Evolutionary conservation across 1,284 basidiomycete species (phyloP), one percentile per base, ranked within the genome.

Genomic region (Inonotus hispidus): DNA sequence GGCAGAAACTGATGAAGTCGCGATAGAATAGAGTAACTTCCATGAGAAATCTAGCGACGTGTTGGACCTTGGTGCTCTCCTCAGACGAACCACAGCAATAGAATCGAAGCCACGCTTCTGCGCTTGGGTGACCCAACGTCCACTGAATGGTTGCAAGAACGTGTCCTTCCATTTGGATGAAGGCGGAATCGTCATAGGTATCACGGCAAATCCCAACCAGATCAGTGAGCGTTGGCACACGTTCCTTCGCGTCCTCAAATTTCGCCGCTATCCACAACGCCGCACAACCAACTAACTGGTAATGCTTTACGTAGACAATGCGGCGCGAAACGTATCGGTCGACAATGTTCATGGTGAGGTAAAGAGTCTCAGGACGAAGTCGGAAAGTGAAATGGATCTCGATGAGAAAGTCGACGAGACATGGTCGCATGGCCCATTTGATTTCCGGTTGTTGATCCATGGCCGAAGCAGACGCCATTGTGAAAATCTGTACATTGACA

Each of bases 401-500:
- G 72, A 99, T 91, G 69, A 99, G 84, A 74, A 99, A 99, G 74
- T 99, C 97, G 71, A 99, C 94, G 47, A 99, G 86, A 79, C 93
- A 97, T 27, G 95, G 93, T n/a, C 97, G 92, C 97, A 99, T 99
- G 75, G 92, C 88, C 93, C 93, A 95, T 69, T 87, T 83, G 68
- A 98, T 92, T 76, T 98, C 96, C 25, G 97, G 96, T 73, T 99
- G 97, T 75, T 95, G 92, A 73, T 98, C 96, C 92, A 99, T 99
- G 56, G 95, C 92, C 66, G 95, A 85, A 53, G 90, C 85, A 11
- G 89, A 93, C 25, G 92, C 90, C 81, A 93, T 88, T 43, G 95
- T 98, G 70, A 78, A 84, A 61, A 80, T 82, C 94, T 97, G 59
- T 27, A 46, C 53, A 61, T 66, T 53, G 43, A 53, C 59, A 25